A percentile compares a stretch with the other conserved stretches of the same genome.
These are phyloP conservation scores for cucumber (Cucumis sativus) DNA, from an alignment of 306 rosid genomes.

Conservation along the genomic window Cucumber_9930_V3 NC_026656.2:3714501-3715000, in stretches of 20 bases:
- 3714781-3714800: conserved; percentile 61
- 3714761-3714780: conserved; percentile 52
- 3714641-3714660: conserved; percentile 24
- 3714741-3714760: conserved; percentile 43
- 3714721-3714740: conserved; percentile 20
- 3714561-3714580: conserved; percentile 56
- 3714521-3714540: conserved; percentile 36
- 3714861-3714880: conserved; percentile 52
- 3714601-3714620: conserved; percentile 35
- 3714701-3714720: conserved; percentile 42
- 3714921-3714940: conserved; percentile 45
- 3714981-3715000: conserved; percentile 4
- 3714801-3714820: conserved; percentile 25
- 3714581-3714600: conserved; percentile 53
- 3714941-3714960: conserved; percentile 36
- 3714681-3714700: conserved; percentile 42
- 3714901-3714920: conserved; percentile 35
- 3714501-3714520: conserved; percentile 31
- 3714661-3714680: conserved; percentile 24
- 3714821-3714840: conserved; percentile 40
- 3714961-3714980: conserved; percentile 36
- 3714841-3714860: conserved; percentile 37
- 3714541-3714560: conserved; percentile 36
- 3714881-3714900: conserved; percentile 49
- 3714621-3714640: conserved; percentile 37